Evolutionary conservation across 2,329 filamentous ascomycete genomes (phyloP), one percentile per base, ranked within the genome.

Genomic region (Sordariomycetes sp.): DNA sequence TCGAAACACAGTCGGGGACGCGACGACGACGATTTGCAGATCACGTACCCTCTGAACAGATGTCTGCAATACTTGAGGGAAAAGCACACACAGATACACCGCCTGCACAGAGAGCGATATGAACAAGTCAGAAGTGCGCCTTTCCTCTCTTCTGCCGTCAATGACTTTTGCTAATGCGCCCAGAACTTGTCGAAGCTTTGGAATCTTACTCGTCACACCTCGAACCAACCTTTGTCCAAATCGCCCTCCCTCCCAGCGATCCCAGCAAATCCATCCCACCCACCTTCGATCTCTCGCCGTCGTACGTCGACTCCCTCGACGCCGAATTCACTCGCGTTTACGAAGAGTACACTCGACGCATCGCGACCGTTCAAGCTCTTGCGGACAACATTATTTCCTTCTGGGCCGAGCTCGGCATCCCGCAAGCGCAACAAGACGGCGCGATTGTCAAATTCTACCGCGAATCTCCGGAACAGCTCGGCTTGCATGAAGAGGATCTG

Each of bases 181-280:
- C 46, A 93, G 86, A 95, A 68, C 82, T 98, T 43, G 87, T 87
- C 17, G 79, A 93, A 59, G 90, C 90, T 4, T 79, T 98, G 33
- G 82, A 94, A 54, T 95, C 90, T 5, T 98, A 96, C 57, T 94
- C 92, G 2, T 94, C 86, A 8, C 92, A 96, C 55, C 82, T 98
- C 30, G 92, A 98, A 56, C 66, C 85, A 9, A 82, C 82, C 3
- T 96, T 96, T 55, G 75, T 96, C 44, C 76, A 80, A 51, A 79
- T 96, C 50, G 73, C 81, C 26, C 74, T 98, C 6, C 92, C 92
- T 2, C 90, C 90, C 0, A 87, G 82, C 4, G 76, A 75, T 2
- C 77, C 82, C 5, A 82, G 86, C 44, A 77, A 85, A 30, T 79
- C 79, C 10, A 70, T 94, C 25, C 76, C 88, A 1, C 76, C 86